Evolutionary conservation across 805 yeast species (phyloP), one percentile per base, ranked within the genome.

Genomic region (Wickerhamiella brachini): DNA sequence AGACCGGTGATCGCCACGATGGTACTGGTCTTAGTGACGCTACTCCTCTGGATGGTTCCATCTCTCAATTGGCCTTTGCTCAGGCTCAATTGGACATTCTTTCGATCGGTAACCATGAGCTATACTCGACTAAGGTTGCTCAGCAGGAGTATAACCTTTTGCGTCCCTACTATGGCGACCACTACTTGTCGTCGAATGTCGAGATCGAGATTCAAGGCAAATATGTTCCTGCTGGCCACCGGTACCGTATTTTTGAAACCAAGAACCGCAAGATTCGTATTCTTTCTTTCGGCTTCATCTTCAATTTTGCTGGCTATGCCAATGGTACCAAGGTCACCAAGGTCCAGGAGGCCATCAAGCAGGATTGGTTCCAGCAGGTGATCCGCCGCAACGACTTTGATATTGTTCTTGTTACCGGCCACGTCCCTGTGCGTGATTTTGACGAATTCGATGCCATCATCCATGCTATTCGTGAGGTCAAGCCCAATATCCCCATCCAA

Each of bases 1-100:
- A 90, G 62, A 80, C 94, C 0, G 97, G 97, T 4, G 97, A 90
- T 65, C 80, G 86, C 55, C 95, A 86, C 59, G 97, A 90, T 65
- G 97, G 97, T 1, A 89, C 87, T 63, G 97, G 97, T 0, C 67
- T 88, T 12, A 75, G 86, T 42, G 97, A 90, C 67, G 79, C 83
- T 13, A 82, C 95, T 0, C 50, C 34, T 2, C 85, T 90, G 1
- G 83, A 82, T 62, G 97, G 96, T 0, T 59, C 67, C 5, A 64
- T 71, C n/a, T 77, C 93, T 0, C 75, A 80, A 26, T 71, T 73
- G 1, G 73, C 89, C 0, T 85, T 89, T 63, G 75, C 75, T 57
- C 68, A 56, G 53, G 62, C 77, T 53, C 80, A 83, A 50, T 84
- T 83, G 59, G 97, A 90, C 64, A 62, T 90, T 41, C 66, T 89